These are phyloP conservation scores for Agaricus blazei DNA, from an alignment of 768 basidiomycete genomes.

Conservation along the genomic window DNA sequence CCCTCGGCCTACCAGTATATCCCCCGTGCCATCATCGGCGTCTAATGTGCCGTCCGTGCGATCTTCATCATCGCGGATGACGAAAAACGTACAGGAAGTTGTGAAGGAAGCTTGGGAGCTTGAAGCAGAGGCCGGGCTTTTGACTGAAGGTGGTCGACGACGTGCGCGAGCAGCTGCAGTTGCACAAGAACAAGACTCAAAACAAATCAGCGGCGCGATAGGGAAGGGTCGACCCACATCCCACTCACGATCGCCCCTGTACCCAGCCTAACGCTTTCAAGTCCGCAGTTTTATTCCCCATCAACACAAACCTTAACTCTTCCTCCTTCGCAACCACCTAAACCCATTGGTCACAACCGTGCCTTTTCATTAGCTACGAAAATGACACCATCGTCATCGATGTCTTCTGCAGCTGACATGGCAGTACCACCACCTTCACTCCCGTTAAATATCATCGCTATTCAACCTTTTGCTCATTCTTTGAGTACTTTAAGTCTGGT, in stretches of 20 bases:
- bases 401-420: conserved; percentile 32
- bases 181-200: conserved; percentile 16
- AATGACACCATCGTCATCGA: conserved; percentile 16
- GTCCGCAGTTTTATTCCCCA: conserved; percentile 55
- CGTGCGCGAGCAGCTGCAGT: conserved; percentile 51
- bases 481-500: conserved; percentile 55
- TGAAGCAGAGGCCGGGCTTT: conserved; percentile 68
- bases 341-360: conserved; percentile 46
- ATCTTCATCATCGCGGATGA: conserved; percentile 8
- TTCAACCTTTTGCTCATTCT: conserved; percentile 55
- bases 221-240: conserved; percentile 13
- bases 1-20: conserved; percentile 10
- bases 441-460: conserved; percentile 56
- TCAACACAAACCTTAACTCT: conserved; percentile 56
- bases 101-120: conserved; percentile 77
- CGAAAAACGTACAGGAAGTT: conserved; percentile 22
- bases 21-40: conserved; percentile 7
- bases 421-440: conserved; percentile 62
- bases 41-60: conserved; percentile 4
- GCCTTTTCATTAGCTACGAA: conserved; percentile 53
- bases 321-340: conserved; percentile 55
- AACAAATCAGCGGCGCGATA: not conserved
- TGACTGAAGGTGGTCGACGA: conserved; percentile 70
- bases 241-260: conserved; percentile 12
- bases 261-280: conserved; percentile 33